Evolutionary conservation across 768 basidiomycete species (phyloP).

Genomic region (Pleurotus eryngii): DNA sequence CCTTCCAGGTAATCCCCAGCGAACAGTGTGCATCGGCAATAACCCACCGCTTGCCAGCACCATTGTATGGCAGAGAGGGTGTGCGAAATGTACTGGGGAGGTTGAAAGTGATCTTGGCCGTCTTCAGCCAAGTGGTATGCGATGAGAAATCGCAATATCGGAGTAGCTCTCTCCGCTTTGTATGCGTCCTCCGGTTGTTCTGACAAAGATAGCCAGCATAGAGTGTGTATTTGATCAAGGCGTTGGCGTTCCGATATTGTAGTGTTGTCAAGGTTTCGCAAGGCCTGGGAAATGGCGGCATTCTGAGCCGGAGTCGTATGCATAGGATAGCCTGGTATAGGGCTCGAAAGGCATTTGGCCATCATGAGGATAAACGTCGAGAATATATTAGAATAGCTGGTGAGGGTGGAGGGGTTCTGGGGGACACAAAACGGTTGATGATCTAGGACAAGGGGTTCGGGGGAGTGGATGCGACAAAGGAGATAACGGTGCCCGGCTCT

Average conservation of each 20-base stretch:
- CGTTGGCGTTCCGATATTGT: not conserved
- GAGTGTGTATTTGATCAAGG: not conserved
- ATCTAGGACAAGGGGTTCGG: too few relatives aligned
- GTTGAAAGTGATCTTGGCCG: not conserved
- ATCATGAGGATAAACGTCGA: not conserved
- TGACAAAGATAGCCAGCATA: not conserved
- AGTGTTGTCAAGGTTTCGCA: not conserved
- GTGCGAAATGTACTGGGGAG: not conserved
- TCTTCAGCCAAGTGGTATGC: conserved; percentile 7
- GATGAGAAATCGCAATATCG: conserved; percentile 8
- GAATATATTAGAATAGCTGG: not conserved
- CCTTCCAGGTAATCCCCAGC: not conserved
- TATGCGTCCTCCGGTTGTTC: not conserved
- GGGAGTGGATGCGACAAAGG: too few relatives aligned
- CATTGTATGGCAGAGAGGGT: conserved; percentile 4
- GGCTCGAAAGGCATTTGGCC: not conserved
- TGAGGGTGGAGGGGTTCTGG: too few relatives aligned
- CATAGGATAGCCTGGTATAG: not conserved
- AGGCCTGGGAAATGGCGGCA: not conserved
- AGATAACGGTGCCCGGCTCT: too few relatives aligned
- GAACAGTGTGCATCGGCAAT: not conserved
- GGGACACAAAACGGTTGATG: too few relatives aligned
- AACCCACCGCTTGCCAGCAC: conserved; percentile 1
- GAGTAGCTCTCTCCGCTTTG: not conserved
- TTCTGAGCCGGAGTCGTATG: not conserved